These are phyloP conservation scores for Filobasidium uniguttulatum DNA, from an alignment of 1,284 basidiomycete genomes.

Conservation along the genomic window DNA sequence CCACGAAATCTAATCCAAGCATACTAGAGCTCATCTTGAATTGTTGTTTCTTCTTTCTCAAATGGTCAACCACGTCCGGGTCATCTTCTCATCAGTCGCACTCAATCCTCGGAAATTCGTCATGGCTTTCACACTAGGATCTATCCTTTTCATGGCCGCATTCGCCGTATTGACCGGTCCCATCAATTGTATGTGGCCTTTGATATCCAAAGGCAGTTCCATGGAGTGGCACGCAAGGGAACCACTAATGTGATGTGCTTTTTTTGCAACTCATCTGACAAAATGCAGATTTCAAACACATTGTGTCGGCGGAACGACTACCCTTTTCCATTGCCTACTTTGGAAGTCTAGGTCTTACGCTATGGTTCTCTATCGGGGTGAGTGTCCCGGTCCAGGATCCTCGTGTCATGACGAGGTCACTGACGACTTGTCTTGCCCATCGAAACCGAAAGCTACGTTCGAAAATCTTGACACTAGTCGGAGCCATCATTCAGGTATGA, in stretches of 20 bases:
- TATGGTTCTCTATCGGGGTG: constrained; percentile 79
- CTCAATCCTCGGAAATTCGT: constrained; percentile 79
- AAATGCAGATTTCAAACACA: constrained; percentile 62
- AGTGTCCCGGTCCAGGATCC: too few species aligned
- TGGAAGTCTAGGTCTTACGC: constrained; percentile 60
- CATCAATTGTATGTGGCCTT: constrained; percentile 28
- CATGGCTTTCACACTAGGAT: constrained; percentile 55
- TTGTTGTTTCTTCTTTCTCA: too few species aligned
- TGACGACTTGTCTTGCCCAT: too few species aligned
- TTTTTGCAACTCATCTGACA: neutral
- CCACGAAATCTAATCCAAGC: too few species aligned
- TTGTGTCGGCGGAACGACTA: constrained; percentile 67
- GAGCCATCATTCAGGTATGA: constrained; percentile 58
- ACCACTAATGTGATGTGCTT: too few species aligned
- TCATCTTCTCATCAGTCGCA: constrained; percentile 40
- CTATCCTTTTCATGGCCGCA: constrained; percentile 24
- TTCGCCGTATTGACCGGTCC: constrained; percentile 45
- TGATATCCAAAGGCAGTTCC: neutral
- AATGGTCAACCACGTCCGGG: too few species aligned
- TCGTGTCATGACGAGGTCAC: too few species aligned
- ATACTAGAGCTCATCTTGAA: neutral
- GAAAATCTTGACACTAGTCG: constrained; percentile 67
- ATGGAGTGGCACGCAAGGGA: neutral
- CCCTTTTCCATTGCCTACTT: constrained; percentile 81
- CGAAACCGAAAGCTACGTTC: constrained; percentile 52